Percentiles rank a stretch among this genome's conserved stretches.
phyloP scores from a whole-genome alignment of 73 alveolate genomes.

The Paramecium octaurelia region DNA sequence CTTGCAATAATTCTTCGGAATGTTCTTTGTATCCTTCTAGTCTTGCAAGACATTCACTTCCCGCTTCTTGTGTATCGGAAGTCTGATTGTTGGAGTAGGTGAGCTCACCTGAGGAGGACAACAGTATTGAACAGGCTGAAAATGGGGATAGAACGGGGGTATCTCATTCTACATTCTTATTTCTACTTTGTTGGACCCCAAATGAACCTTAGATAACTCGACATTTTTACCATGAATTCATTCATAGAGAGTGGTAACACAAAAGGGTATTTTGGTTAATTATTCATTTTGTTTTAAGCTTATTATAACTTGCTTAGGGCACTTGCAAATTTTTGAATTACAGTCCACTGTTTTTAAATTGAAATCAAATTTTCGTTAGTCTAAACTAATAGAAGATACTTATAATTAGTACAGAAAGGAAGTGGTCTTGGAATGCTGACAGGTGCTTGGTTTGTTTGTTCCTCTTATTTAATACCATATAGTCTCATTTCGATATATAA shows the following conservation, averaged over 20 bases:
- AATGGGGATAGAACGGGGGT: neutral
- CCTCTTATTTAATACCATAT: neutral
- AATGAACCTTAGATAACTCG: neutral
- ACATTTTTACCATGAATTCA: neutral
- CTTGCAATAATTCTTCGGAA: conserved; percentile 37
- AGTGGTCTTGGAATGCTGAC: neutral
- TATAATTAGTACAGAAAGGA: neutral
- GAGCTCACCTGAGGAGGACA: neutral
- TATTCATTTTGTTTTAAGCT: neutral
- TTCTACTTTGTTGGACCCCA: neutral
- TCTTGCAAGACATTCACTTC: neutral
- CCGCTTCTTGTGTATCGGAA: neutral
- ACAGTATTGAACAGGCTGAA: neutral
- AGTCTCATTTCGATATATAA: neutral
- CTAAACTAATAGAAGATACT: neutral
- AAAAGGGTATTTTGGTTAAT: neutral
- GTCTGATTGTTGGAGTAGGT: neutral
- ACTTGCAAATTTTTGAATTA: neutral
- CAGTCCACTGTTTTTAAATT: neutral
- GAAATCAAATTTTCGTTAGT: neutral
- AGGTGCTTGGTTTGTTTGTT: neutral
- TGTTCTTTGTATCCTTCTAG: conserved; percentile 23
- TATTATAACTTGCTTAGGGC: neutral
- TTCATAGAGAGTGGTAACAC: neutral
- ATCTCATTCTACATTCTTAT: neutral